These are phyloP conservation scores for Cenococcum geophilum DNA, from an alignment of 495 filamentous ascomycete species.

Conservation along the genomic window DNA sequence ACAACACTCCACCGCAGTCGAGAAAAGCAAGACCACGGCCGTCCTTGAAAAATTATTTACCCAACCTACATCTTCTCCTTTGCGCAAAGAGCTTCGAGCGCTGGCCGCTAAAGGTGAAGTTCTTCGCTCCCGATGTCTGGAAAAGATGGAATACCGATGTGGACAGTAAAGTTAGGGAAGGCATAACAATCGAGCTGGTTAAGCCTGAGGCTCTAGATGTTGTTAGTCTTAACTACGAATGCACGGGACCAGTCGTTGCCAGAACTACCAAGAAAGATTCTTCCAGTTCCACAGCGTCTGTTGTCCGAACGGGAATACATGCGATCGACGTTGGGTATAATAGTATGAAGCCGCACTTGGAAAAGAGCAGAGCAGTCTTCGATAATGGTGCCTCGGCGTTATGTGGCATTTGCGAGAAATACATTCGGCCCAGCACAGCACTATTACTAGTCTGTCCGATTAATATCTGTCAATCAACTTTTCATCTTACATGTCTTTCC, in stretches of 20 bases:
- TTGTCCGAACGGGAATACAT: constrained; percentile 18
- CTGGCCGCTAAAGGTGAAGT: constrained; percentile 79
- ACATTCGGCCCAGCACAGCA: constrained; percentile 44
- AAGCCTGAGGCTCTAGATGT: constrained; percentile 30
- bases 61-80: constrained; percentile 72
- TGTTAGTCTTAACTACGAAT: not conserved
- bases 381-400: constrained; percentile 50
- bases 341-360: constrained; percentile 58
- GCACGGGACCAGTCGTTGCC: not conserved
- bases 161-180: constrained; percentile 43
- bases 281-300: not conserved
- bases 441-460: constrained; percentile 67
- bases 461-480: constrained; percentile 55
- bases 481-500: constrained; percentile 75
- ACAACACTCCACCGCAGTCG: constrained; percentile 10
- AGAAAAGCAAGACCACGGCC: constrained; percentile 46
- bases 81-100: constrained; percentile 66
- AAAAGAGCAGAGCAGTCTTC: constrained; percentile 62
- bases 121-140: constrained; percentile 67
- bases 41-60: constrained; percentile 54
- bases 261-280: not conserved
- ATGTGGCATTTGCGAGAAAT: constrained; percentile 59
- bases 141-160: constrained; percentile 57
- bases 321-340: constrained; percentile 59
- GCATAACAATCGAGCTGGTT: constrained; percentile 54